Conservation (phyloP, 192 early-diverging fungal genomes). For the Geranomyces michiganensis region DNA sequence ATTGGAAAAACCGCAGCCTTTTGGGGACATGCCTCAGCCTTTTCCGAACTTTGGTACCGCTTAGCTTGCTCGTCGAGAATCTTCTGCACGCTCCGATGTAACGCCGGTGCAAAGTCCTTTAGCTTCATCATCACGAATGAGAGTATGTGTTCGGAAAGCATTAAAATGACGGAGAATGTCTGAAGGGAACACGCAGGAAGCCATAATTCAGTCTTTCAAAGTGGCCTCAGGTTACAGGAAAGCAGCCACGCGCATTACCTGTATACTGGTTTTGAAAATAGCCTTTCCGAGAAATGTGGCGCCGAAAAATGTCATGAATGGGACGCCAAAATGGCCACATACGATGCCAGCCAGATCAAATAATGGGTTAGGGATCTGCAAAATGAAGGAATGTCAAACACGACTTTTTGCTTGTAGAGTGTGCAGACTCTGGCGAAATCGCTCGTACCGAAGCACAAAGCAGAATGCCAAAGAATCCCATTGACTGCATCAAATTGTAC, state of each 20-base stretch:
- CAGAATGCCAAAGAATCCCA: conserved; percentile 91
- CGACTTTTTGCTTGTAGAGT: neutral
- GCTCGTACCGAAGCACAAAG: conserved; percentile 81
- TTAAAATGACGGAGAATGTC: conserved; percentile 77
- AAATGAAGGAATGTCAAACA: neutral
- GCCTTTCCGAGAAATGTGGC: conserved; percentile 96
- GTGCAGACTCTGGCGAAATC: neutral
- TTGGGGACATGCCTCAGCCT: neutral
- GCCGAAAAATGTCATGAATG: conserved; percentile 93
- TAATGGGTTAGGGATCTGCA: conserved; percentile 89
- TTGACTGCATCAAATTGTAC: conserved; percentile 68
- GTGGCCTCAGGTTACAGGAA: no score
- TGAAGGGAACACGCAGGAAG: conserved; percentile 26
- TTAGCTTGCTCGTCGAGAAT: conserved; percentile 54
- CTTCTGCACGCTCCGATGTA: conserved; percentile 61
- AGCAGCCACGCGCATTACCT: conserved; percentile 53
- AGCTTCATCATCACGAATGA: conserved; percentile 60
- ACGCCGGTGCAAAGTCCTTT: conserved; percentile 53
- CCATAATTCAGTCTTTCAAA: no score
- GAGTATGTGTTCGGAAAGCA: conserved; percentile 81
- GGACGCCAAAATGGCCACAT: conserved; percentile 88
- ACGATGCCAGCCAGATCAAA: conserved; percentile 97
- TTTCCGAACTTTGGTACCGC: conserved; percentile 30
- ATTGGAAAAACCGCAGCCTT: no score
- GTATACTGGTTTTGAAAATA: conserved; percentile 82